phyloP scores from a whole-genome alignment of 495 filamentous ascomycete species.

The Parmelia sp. region DNA sequence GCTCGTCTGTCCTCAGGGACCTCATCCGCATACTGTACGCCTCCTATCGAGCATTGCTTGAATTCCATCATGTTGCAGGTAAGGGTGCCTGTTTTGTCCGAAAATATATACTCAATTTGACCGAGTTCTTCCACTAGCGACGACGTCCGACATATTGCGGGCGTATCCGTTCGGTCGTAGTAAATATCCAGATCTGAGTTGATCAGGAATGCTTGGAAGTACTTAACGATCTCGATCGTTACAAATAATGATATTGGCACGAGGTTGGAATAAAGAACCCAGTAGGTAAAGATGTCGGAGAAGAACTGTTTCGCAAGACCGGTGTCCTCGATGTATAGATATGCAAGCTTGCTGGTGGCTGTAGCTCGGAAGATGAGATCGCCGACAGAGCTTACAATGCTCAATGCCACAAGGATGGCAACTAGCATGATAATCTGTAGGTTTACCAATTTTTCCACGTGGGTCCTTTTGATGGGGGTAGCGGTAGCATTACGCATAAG shows the following conservation, averaged over 20 bases:
- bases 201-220: conserved; percentile 93
- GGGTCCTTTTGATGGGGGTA: conserved; percentile 93
- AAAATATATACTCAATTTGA: conserved; percentile 98
- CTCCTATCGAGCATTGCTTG: conserved; percentile 85
- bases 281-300: conserved; percentile 93
- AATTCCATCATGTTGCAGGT: conserved; percentile 99
- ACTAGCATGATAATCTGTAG: conserved; percentile 86
- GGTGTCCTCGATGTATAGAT: conserved; percentile 58
- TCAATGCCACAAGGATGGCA: conserved; percentile 73
- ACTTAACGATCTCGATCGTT: conserved; percentile 96
- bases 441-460: conserved; percentile 89
- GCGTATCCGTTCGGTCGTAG: conserved; percentile 90
- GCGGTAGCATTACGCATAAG: conserved; percentile 98
- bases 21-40: conserved; percentile 89
- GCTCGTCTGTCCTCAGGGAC: conserved; percentile 87
- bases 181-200: conserved; percentile 98
- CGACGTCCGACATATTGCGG: conserved; percentile 90
- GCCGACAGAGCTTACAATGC: conserved; percentile 82
- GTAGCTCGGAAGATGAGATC: conserved; percentile 74
- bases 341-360: conserved; percentile 51
- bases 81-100: conserved; percentile 97
- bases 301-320: conserved; percentile 75
- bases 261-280: conserved; percentile 96
- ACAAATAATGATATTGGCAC: conserved; percentile 98
- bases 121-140: conserved; percentile 96